These are phyloP conservation scores for Crithidia bombi DNA, from an alignment of 208 protist genomes.

Conservation along the genomic window DNA sequence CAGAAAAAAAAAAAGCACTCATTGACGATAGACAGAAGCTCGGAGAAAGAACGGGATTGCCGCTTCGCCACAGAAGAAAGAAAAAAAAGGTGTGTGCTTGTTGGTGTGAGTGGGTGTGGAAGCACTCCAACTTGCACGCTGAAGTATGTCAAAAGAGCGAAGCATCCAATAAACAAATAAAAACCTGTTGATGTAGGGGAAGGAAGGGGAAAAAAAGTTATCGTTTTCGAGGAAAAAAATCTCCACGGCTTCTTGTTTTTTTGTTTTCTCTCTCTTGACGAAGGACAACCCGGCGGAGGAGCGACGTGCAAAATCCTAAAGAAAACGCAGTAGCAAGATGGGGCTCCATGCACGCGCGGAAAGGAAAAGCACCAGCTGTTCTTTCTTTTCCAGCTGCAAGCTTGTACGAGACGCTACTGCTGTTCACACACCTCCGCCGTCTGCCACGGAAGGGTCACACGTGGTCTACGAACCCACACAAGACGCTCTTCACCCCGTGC, in stretches of 20 bases:
- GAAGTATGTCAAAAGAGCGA: neutral
- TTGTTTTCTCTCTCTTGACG: too few relatives aligned
- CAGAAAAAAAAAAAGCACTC: conserved; percentile 3
- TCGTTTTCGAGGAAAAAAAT: neutral
- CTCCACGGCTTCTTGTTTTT: conserved; percentile 12
- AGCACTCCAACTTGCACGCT: neutral
- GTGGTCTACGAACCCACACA: too few relatives aligned
- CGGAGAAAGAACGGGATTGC: too few relatives aligned
- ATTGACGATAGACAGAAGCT: too few relatives aligned
- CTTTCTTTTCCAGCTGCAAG: too few relatives aligned
- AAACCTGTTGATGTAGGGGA: conserved; percentile 5
- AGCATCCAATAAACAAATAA: neutral
- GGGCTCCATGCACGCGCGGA: too few relatives aligned
- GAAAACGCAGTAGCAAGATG: neutral
- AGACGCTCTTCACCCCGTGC: neutral
- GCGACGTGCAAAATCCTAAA: neutral
- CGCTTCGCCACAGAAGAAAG: neutral
- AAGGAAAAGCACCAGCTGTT: neutral
- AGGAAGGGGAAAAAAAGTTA: conserved; percentile 5
- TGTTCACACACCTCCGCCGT: conserved; percentile 3
- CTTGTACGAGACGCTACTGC: neutral
- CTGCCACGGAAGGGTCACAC: neutral
- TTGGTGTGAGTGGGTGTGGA: neutral
- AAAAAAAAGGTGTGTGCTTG: conserved; percentile 4
- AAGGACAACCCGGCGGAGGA: neutral